phyloP scores from a whole-genome alignment of 2,329 filamentous ascomycete species.

The Lachnellula subtilissima region DNA sequence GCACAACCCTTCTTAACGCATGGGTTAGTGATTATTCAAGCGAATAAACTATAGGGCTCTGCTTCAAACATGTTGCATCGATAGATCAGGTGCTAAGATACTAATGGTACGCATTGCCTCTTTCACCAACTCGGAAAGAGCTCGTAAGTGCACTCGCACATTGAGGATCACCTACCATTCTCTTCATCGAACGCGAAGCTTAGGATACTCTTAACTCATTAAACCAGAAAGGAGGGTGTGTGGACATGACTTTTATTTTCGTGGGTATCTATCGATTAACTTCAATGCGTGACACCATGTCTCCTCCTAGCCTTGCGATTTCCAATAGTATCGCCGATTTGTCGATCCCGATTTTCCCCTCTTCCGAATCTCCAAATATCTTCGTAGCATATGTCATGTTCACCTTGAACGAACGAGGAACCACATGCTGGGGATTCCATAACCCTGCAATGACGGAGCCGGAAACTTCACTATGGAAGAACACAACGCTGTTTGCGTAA shows the following conservation, averaged over 20 bases:
- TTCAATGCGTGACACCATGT: constrained; percentile 65
- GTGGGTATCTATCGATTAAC: constrained; percentile 4
- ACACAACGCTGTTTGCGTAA: constrained; percentile 67
- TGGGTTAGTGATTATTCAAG: too few species aligned
- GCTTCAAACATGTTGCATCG: too few species aligned
- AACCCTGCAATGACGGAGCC: constrained; percentile 57
- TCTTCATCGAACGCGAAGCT: too few species aligned
- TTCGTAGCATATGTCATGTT: constrained; percentile 65
- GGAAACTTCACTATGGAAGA: constrained; percentile 66
- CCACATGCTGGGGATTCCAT: constrained; percentile 53
- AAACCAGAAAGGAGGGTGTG: too few species aligned
- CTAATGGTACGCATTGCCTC: too few species aligned
- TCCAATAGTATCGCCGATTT: constrained; percentile 64
- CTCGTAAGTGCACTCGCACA: too few species aligned
- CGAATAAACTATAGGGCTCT: too few species aligned
- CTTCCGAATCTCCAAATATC: constrained; percentile 44
- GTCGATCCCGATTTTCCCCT: constrained; percentile 57
- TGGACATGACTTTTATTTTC: not conserved
- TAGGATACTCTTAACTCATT: too few species aligned
- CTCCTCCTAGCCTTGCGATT: constrained; percentile 63
- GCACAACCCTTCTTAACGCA: too few species aligned
- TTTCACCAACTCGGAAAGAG: too few species aligned
- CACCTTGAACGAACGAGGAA: constrained; percentile 57
- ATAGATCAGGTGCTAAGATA: too few species aligned
- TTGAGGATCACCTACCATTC: too few species aligned